These are phyloP conservation scores for Metschnikowia similis DNA, from an alignment of 805 yeast species.

Conservation along the genomic window DNA sequence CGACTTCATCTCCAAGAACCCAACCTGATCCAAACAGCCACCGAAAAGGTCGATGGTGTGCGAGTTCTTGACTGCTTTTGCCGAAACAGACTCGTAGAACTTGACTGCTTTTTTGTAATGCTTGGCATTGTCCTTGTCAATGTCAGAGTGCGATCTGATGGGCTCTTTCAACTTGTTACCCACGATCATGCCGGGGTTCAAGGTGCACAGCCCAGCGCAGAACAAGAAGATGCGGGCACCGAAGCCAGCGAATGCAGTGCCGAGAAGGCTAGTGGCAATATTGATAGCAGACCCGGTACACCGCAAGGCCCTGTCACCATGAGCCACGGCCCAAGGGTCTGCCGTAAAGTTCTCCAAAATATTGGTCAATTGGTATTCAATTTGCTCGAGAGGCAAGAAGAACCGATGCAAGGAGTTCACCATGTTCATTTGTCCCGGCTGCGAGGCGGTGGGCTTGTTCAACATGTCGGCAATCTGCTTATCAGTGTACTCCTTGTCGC, in stretches of 20 bases:
- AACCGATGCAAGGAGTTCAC: conserved; percentile 49
- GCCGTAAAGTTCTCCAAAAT: conserved; percentile 71
- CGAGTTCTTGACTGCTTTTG: conserved; percentile 63
- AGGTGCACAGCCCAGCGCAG: conserved; percentile 93
- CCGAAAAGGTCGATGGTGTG: conserved; percentile 89
- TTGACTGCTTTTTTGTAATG: conserved; percentile 83
- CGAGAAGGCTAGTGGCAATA: conserved; percentile 77
- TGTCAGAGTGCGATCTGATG: conserved; percentile 94
- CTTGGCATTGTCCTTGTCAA: conserved; percentile 83
- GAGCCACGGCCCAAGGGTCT: conserved; percentile 87
- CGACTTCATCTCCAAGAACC: conserved; percentile 89
- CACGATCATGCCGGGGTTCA: conserved; percentile 92
- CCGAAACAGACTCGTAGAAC: conserved; percentile 71
- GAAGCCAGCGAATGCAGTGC: conserved; percentile 75
- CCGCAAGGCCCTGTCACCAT: conserved; percentile 81
- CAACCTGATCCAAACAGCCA: conserved; percentile 95
- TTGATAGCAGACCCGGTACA: conserved; percentile 91
- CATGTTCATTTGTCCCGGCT: conserved; percentile 22
- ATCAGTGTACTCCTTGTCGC: conserved; percentile 78
- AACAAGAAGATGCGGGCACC: conserved; percentile 89
- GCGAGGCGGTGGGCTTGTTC: conserved; percentile 28
- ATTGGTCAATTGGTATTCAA: conserved; percentile 79
- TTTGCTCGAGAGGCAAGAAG: conserved; percentile 67
- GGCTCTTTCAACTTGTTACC: conserved; percentile 91
- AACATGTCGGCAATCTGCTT: conserved; percentile 58